Conservation (phyloP, 2,329 filamentous ascomycete genomes). For the Lachnellula hyalina region DNA sequence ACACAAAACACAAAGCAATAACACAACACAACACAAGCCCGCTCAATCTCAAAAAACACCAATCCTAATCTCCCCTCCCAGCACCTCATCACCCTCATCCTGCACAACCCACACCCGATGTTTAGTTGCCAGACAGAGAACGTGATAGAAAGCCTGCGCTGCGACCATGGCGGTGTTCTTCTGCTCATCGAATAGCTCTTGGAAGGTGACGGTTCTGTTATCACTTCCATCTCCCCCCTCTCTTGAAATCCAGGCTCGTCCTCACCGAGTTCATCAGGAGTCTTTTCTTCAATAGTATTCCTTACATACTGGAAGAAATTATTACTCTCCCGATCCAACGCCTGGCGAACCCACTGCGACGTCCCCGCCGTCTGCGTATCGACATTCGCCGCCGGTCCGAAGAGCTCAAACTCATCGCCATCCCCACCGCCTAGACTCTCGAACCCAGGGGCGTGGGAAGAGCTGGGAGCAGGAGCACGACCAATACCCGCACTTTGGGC, state of each 20-base stretch:
- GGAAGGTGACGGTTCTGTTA: conserved; percentile 52
- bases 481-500: background rate
- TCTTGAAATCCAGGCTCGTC: conserved; percentile 9
- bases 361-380: conserved; percentile 44
- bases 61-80: conserved; percentile 24
- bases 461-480: background rate
- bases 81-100: conserved; percentile 17
- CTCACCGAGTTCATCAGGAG: conserved; percentile 17
- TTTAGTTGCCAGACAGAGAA: conserved; percentile 65
- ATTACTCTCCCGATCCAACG: conserved; percentile 51
- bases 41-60: conserved; percentile 15
- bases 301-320: conserved; percentile 60
- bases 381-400: conserved; percentile 33
- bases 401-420: conserved; percentile 40
- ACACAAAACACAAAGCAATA: background rate
- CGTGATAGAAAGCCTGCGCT: conserved; percentile 70
- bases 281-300: conserved; percentile 38
- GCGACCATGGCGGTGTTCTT: conserved; percentile 53
- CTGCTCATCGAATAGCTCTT: conserved; percentile 58
- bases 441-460: background rate
- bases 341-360: conserved; percentile 44
- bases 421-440: background rate
- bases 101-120: conserved; percentile 59
- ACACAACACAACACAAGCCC: background rate
- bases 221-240: conserved; percentile 1